Conservation (phyloP, 2,329 filamentous ascomycete genomes). For the Lasiodiplodia citricola region DNA sequence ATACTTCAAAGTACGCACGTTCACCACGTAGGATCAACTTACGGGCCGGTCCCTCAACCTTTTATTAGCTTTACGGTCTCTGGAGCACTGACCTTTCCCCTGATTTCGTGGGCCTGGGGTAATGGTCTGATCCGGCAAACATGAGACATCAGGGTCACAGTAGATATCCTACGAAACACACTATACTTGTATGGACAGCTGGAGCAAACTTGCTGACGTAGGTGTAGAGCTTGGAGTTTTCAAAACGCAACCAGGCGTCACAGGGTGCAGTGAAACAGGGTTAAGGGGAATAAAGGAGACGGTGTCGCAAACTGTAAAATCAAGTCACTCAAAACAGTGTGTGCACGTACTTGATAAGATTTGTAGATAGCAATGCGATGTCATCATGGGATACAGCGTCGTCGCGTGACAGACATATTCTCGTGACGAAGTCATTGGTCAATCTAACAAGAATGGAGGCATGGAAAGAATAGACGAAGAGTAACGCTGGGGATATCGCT, state of each 20-base stretch:
- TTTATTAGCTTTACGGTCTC: background rate
- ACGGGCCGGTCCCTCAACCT: background rate
- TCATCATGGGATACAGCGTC: background rate
- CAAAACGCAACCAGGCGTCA: too few relatives aligned
- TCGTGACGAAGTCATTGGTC: slow-evolving; percentile 8
- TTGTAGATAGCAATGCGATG: background rate
- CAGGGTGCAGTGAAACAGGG: background rate
- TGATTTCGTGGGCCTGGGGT: background rate
- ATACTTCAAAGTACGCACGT: background rate
- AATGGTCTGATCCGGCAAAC: background rate
- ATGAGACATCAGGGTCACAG: background rate
- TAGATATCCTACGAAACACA: background rate
- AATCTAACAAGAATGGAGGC: slow-evolving; percentile 5
- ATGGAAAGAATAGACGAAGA: background rate
- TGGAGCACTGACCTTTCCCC: background rate
- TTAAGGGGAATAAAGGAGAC: background rate
- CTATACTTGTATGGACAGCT: background rate
- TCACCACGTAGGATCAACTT: background rate
- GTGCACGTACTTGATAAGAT: background rate
- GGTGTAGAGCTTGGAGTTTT: too few relatives aligned
- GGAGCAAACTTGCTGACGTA: background rate
- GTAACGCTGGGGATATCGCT: slow-evolving; percentile 24
- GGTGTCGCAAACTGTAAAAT: background rate
- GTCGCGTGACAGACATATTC: background rate
- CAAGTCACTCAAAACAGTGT: background rate